Base-by-base conservation (phyloP, 805 yeast species). In the Pichia membranifaciens region DNA sequence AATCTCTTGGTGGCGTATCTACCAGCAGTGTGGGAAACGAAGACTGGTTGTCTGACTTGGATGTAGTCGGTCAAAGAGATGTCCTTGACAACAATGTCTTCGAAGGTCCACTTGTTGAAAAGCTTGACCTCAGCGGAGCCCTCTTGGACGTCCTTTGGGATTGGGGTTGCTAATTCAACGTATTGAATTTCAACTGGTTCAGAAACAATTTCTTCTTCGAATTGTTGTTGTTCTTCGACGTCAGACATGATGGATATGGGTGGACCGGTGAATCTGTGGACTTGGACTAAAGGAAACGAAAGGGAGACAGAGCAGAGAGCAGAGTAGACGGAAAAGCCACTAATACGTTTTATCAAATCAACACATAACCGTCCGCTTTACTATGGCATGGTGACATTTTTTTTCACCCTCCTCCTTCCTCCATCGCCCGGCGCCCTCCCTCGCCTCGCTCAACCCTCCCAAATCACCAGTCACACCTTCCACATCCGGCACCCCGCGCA, bases 31-130 rank as follows among this genome's bases (percentile, higher is more conserved):
- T 93, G 99, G 69, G 97, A 79, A 58, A 90, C 93, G 69, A 89
- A 93, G 68, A 89, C 95, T 72, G 99, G 97, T 74, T 86, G 87
- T 76, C 95, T 86, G 77, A 93, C 79, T 81, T 91, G 98, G 67
- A 93, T 78, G 93, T 93, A 93, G 79, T 93, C 99, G 68, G 93
- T 89, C 73, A 93, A 82, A 59, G 99, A 91, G 71, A 95, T 85
- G 74, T 93, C 99, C 82, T 88, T 89, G 66, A 93, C 88, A 75
- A 90, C 93, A 68, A 93, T 93, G 55, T 88, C 97, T 75, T 90
- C 95, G 72, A 87, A 95, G 61, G 97, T 83, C 99, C 99, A 93
- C 79, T 91, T 93, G 96, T 93, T 93, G 91, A 93, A 93, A 70
- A 93, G 84, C 79, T 89, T 91, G 75, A 93, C 84, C 78, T 88